Base-by-base conservation (phyloP, 2,329 filamentous ascomycete genomes). In the Arthrobotrys megalospora region DNA sequence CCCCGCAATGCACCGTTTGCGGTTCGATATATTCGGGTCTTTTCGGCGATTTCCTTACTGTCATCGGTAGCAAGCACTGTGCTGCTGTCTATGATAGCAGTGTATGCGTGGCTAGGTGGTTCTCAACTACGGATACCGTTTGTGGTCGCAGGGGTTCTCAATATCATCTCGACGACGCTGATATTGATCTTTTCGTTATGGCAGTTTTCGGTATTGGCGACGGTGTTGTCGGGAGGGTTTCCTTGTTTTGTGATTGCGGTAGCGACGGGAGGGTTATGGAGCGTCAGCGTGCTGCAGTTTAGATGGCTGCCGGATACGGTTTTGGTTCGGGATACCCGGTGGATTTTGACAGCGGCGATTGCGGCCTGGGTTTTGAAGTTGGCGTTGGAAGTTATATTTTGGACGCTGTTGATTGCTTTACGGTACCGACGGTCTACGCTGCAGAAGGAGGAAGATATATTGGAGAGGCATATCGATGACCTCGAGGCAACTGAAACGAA, bases 111-210 rank as follows among this genome's bases (percentile, higher is more conserved):
- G 66, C n/a, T 78, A 5, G 75, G 55, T 38, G 16, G 10, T 12
- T 78, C 75, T 63, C 67, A 72, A n/a, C 55, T 78, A 38, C 52
- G 62, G 14, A 48, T 78, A 55, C 75, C 75, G 2, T 78, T 78
- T 58, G 75, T 78, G 45, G 21, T 72, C 6, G 75, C 63, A n/a
- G 67, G 52, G 47, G 60, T 41, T 7, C 19, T 78, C 6, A 78
- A 78, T 43, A 53, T 72, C 41, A 64, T 78, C 36, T 72, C 75
- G 36, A 78, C 75, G 21, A 69, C 63, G 12, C 53, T 71, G 32
- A 64, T 78, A 68, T 63, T 71, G n/a, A 19, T 68, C 11, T 78
- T 78, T 53, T 78, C 75, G 28, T 48, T 78, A 52, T 78, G 75
- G 67, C 38, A 68, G 19, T 78, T 72, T 48, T 78, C 75, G 6